A percentile compares a stretch with the other conserved stretches of the same genome.
Conservation (phyloP, 1,139 yeast species). For the Lodderomyces theae region DNA sequence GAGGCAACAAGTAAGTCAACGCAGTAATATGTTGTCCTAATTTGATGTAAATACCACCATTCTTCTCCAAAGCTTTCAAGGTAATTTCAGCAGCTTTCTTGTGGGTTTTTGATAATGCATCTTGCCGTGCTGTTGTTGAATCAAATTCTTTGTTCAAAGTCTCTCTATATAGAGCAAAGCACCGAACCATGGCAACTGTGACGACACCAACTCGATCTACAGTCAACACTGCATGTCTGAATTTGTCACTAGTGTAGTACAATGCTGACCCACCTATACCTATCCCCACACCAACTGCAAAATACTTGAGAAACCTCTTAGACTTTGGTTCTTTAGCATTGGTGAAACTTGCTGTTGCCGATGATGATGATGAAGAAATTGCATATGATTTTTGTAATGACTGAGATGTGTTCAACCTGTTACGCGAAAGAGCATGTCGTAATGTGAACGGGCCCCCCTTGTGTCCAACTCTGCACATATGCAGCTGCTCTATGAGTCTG, state of each 20-base stretch:
- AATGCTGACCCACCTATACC: constrained; percentile 30
- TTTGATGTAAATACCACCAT: constrained; percentile 92
- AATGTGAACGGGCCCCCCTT: background rate
- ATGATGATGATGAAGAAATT: too few species aligned
- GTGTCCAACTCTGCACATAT: background rate
- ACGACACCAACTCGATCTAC: constrained; percentile 62
- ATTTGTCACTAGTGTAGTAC: constrained; percentile 34
- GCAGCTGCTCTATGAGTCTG: constrained; percentile 1
- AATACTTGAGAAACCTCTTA: background rate
- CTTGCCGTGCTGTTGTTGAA: constrained; percentile 46
- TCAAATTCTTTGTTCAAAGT: constrained; percentile 49
- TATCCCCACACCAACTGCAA: constrained; percentile 28
- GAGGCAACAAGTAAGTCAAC: constrained; percentile 83
- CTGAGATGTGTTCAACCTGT: background rate
- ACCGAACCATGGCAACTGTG: constrained; percentile 57
- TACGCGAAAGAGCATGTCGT: background rate
- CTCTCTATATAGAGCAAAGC: constrained; percentile 63
- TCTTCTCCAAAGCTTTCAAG: constrained; percentile 70
- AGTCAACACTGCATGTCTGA: constrained; percentile 37
- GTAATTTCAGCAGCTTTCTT: constrained; percentile 76
- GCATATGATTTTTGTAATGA: constrained; percentile 1
- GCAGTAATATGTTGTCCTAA: constrained; percentile 94
- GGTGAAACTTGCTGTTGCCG: background rate
- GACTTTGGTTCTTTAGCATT: background rate
- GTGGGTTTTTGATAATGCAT: constrained; percentile 61